Conservation (phyloP, 345 rosid genomes). For the Syzygium oleosum region DNA sequence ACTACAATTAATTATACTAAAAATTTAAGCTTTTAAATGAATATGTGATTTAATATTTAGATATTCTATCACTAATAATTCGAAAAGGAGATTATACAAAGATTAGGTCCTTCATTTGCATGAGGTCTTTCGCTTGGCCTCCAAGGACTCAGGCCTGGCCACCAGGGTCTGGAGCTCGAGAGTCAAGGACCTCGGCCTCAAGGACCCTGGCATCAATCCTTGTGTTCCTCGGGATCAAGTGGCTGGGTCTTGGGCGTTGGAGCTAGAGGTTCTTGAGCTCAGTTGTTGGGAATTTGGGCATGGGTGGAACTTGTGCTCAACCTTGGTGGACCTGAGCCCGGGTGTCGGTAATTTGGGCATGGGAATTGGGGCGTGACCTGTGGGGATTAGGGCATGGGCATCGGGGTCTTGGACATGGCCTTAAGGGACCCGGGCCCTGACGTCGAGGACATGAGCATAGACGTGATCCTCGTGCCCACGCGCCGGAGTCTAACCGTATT, state of each 20-base stretch:
- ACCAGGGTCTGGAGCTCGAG: too few species aligned
- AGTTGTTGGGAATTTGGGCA: not conserved
- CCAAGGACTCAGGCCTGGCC: too few species aligned
- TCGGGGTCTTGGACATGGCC: accelerated
- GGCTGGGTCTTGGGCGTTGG: accelerated
- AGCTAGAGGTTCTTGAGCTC: not conserved
- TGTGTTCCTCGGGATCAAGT: not conserved
- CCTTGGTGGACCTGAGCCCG: not conserved
- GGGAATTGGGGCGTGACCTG: not conserved
- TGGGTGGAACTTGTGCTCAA: not conserved
- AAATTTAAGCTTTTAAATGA: too few species aligned
- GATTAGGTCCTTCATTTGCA: not conserved
- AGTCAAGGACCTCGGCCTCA: not conserved
- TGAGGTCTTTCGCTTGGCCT: not conserved
- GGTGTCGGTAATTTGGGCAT: not conserved
- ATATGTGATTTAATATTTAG: too few species aligned
- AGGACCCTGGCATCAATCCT: not conserved
- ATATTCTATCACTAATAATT: not conserved
- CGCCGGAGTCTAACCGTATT: not conserved
- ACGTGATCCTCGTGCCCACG: accelerated
- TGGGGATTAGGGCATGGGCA: not conserved
- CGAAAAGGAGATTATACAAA: not conserved
- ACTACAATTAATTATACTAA: too few species aligned
- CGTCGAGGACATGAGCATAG: not conserved
- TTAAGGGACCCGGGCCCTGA: accelerated